A percentile compares a stretch with the other conserved stretches of the same genome.
Conservation (phyloP, 1,284 basidiomycete genomes). For the Pseudozyma sp. region DNA sequence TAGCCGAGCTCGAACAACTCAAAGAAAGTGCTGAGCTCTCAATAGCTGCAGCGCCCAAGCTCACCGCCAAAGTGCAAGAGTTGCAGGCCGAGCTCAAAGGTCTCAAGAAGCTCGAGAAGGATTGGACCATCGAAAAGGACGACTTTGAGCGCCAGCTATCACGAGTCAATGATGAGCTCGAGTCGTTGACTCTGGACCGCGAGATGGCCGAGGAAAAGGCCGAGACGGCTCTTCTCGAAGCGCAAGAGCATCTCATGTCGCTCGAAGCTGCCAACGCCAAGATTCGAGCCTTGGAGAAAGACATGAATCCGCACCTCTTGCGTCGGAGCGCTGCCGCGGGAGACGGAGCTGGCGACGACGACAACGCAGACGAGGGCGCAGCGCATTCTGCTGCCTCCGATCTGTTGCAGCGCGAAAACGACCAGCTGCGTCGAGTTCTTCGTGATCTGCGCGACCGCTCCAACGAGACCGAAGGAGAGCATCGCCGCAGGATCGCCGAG, state of each 20-base stretch:
- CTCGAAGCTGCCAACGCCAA: slow-evolving; percentile 77
- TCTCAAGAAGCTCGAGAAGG: slow-evolving; percentile 58
- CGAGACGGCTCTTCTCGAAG: slow-evolving; percentile 81
- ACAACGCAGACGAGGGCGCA: slow-evolving; percentile 14
- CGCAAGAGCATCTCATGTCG: slow-evolving; percentile 87
- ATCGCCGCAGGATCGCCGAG: slow-evolving; percentile 82
- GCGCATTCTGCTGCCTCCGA: slow-evolving; percentile 70
- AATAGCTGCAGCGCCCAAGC: slow-evolving; percentile 81
- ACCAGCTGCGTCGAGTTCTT: slow-evolving; percentile 91
- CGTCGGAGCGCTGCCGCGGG: slow-evolving; percentile 68
- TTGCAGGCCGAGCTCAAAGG: slow-evolving; percentile 57
- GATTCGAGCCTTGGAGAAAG: slow-evolving; percentile 51
- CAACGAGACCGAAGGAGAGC: slow-evolving; percentile 86
- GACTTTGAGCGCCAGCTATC: slow-evolving; percentile 71
- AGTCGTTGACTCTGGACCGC: slow-evolving; percentile 94
- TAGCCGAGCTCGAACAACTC: slow-evolving; percentile 85
- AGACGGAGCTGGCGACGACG: slow-evolving; percentile 50
- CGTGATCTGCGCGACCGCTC: slow-evolving; percentile 47
- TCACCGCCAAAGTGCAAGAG: slow-evolving; percentile 69
- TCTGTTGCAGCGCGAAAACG: slow-evolving; percentile 95
- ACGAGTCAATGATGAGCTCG: slow-evolving; percentile 87
- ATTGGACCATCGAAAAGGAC: slow-evolving; percentile 54
- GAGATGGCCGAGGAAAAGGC: slow-evolving; percentile 96
- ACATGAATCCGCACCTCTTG: slow-evolving; percentile 38
- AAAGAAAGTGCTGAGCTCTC: slow-evolving; percentile 86